These are phyloP conservation scores for Globisporangium megalacanthum DNA, from an alignment of 352 stramenopile species.

Conservation along the genomic window DNA sequence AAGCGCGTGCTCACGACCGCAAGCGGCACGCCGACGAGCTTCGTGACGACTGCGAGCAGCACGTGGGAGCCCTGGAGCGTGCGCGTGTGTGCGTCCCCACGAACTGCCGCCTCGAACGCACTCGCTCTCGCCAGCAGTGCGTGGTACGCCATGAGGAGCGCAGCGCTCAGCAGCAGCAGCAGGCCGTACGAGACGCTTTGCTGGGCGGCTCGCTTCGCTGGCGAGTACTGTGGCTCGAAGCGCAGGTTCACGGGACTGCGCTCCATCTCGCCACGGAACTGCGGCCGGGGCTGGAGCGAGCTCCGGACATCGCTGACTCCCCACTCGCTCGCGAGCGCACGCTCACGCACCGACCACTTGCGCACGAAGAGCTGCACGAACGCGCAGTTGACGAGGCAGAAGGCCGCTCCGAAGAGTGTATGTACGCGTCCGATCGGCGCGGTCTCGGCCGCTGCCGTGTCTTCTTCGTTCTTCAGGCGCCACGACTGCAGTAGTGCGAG, in stretches of 20 bases:
- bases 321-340: slow-evolving; percentile 37
- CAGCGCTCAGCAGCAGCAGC: slow-evolving; percentile 18
- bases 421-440: neutral
- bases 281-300: slow-evolving; percentile 24
- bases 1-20: slow-evolving; percentile 22
- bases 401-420: slow-evolving; percentile 16
- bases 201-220: slow-evolving; percentile 23
- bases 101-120: slow-evolving; percentile 19
- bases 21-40: slow-evolving; percentile 23
- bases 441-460: neutral
- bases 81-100: slow-evolving; percentile 1
- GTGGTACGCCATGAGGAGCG: slow-evolving; percentile 25
- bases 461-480: neutral
- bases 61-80: slow-evolving; percentile 27
- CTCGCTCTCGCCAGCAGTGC: slow-evolving; percentile 27
- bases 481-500: slow-evolving; percentile 19
- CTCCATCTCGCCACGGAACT: slow-evolving; percentile 48
- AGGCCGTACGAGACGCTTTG: slow-evolving; percentile 19
- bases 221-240: slow-evolving; percentile 41
- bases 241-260: slow-evolving; percentile 51
- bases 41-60: slow-evolving; percentile 34
- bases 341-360: slow-evolving; percentile 56
- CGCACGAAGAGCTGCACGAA: slow-evolving; percentile 47
- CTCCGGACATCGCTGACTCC: slow-evolving; percentile 29
- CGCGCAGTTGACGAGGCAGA: slow-evolving; percentile 42